Evolutionary conservation across 768 basidiomycete genomes (phyloP).

Genomic region (Russula abietina): DNA sequence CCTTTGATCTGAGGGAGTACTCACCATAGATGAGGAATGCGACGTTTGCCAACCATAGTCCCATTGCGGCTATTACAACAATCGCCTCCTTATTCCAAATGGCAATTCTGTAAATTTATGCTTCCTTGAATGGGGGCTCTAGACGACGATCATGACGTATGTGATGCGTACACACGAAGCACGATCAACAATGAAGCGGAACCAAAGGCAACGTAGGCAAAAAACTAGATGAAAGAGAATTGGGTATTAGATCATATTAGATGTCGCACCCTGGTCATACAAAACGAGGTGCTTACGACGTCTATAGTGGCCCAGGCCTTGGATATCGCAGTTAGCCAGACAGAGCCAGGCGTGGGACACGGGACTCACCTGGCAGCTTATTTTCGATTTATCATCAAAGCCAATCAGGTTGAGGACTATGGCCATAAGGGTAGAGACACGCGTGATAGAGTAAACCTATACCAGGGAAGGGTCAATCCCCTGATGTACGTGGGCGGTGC

Average conservation of each 20-base stretch:
- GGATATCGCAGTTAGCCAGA: neutral
- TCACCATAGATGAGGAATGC: constrained; percentile 5
- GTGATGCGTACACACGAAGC: neutral
- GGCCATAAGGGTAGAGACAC: neutral
- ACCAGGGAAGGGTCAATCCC: neutral
- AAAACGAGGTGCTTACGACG: neutral
- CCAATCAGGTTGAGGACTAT: neutral
- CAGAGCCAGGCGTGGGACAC: neutral
- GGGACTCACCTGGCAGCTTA: constrained; percentile 8
- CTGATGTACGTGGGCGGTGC: no score
- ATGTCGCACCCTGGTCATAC: no score
- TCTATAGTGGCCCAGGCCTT: neutral
- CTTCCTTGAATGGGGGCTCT: neutral
- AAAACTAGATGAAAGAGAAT: neutral
- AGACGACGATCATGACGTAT: neutral
- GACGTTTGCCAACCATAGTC: neutral
- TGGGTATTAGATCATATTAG: no score
- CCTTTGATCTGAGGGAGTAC: neutral
- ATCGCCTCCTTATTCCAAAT: constrained; percentile 5
- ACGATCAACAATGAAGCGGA: neutral
- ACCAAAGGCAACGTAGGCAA: neutral
- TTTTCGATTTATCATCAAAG: neutral
- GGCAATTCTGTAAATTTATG: neutral
- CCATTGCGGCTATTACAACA: neutral
- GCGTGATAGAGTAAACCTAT: constrained; percentile 13